Base-by-base conservation (phyloP, 2,329 filamentous ascomycete species). In the Mollisiaceae sp. region DNA sequence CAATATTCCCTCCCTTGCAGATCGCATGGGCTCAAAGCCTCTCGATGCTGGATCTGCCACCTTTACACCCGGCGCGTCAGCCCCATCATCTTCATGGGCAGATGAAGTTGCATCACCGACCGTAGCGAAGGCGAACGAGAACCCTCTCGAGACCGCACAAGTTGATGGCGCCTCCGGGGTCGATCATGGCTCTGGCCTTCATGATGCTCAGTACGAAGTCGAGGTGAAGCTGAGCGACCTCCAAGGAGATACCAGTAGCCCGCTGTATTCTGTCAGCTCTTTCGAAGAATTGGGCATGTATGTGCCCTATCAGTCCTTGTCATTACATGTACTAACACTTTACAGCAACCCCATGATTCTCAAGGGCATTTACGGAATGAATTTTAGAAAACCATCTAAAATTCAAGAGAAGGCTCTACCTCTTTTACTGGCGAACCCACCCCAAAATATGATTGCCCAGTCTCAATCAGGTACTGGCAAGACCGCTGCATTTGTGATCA, bases 401-500 rank as follows among this genome's bases (percentile, higher is more conserved):
- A 97, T 99, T 71, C 95, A 99, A 82, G 95, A 97, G 79, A 92
- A 91, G 73, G 95, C 95, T 1, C 86, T 99, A 20, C 95, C 95
- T 35, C 85, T 99, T 63, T 91, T 99, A 75, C 86, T 99, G 69
- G 82, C 86, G 73, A 84, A 97, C 75, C 94, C 95, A n/a, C 91
- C 94, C 0, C 85, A 85, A 70, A 98, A 98, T 79, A 91, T 99
- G 86, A 94, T 99, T 75, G 95, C 94, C 3, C 95, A 99, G 80
- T 99, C 95, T n/a, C 95, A 99, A 79, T 99, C 95, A 1, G 95
- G 95, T 73, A 99, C 95, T 22, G 95, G 95, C 75, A 99, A 99
- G 83, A 99, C 95, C 0, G 95, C 94, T 22, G 95, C 95, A 24
- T 99, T 99, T 78, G 92, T 95, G 55, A 89, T 97, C 68, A 97